Conservation (phyloP, 139 green algal species). For the Asterochloris sp. region DNA sequence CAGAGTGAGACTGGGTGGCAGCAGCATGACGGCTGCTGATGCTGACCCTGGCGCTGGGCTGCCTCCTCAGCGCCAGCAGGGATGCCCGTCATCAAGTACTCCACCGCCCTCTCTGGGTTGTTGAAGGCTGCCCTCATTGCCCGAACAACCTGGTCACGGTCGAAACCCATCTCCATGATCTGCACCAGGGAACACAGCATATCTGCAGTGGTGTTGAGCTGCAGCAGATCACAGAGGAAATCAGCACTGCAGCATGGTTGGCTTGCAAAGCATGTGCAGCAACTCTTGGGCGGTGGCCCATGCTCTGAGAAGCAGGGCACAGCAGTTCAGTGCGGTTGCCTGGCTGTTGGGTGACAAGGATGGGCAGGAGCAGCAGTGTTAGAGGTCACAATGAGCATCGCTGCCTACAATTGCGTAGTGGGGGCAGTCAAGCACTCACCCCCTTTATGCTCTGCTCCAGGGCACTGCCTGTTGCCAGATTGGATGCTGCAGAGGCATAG, state of each 20-base stretch:
- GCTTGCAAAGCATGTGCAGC: neutral
- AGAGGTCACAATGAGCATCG: too few relatives aligned
- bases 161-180: constrained; percentile 96
- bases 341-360: too few relatives aligned
- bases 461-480: constrained; percentile 64
- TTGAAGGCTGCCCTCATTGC: constrained; percentile 97
- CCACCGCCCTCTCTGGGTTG: constrained; percentile 98
- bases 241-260: neutral
- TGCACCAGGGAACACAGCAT: constrained; percentile 10
- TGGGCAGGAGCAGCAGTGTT: too few relatives aligned
- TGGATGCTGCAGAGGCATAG: constrained; percentile 55
- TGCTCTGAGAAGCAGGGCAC: too few relatives aligned
- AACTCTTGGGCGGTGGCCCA: too few relatives aligned
- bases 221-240: neutral
- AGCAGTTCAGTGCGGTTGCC: too few relatives aligned
- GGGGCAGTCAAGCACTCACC: constrained; percentile 1
- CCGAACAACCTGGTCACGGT: constrained; percentile 63
- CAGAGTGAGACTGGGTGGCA: neutral
- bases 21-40: neutral
- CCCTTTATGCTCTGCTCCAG: constrained; percentile 66
- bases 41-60: constrained; percentile 9
- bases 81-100: constrained; percentile 97
- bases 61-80: constrained; percentile 33
- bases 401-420: too few relatives aligned
- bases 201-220: neutral